Evolutionary conservation across 129 eudicot genomes (phyloP), one percentile per base, ranked within the genome.

Genomic region (Erigeron canadensis): DNA sequence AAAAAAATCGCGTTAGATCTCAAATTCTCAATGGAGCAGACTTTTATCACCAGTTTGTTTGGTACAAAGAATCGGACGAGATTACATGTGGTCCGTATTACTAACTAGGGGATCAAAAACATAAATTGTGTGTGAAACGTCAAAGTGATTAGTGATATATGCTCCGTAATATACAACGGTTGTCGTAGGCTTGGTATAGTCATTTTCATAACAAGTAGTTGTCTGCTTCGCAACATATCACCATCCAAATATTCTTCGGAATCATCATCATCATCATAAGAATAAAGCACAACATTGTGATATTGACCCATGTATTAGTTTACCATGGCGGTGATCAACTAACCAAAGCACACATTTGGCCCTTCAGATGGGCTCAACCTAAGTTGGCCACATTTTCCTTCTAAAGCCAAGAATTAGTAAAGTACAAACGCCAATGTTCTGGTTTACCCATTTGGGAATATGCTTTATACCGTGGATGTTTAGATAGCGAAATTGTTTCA

Each of bases 51-150:
- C 50, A 7, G 13, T n/a, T 16, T n/a, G n/a, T n/a, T 37, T 63
- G 37, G 51, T 64, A 41, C 51, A 63, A 63, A 63, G 28, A 28
- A 63, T 63, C 59, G 2, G 2, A 53, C 22, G 22, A 53, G 6
- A 53, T 53, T 7, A 15, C n/a, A 61, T 62, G 48, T 61, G 7
- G 64, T n/a, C 39, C 28, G 22, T 39, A 6, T 50, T 54, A 45
- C 38, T n/a, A 10, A 60, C 23, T 34, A 3, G 10, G 39, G 18
- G 23, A 65, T 65, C 37, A 13, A 75, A 66, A 46, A 4, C 55
- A 3, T 50, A 28, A 21, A 16, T 63, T 53, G 12, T 63, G 18
- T 23, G 12, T 65, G 65, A 65, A 56, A 75, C 51, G 79, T 75
- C 65, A 74, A 40, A 19, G 13, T 17, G 34, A 47, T 17, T 13